Conservation (phyloP, 176 grass and related monocot species). For the sorghum (Sorghum bicolor) region Sorghum_bicolor_NCBIv3 NC_012874.2:38419501-38420000, state of each 20-base stretch:
- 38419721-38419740: slow-evolving; percentile 91
- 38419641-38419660: background rate
- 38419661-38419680: slow-evolving; percentile 10
- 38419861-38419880: slow-evolving; percentile 66
- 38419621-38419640: slow-evolving; percentile 9
- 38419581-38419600: background rate
- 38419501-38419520: background rate
- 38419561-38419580: background rate
- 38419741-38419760: slow-evolving; percentile 95
- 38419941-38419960: slow-evolving; percentile 91
- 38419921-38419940: slow-evolving; percentile 94
- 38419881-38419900: slow-evolving; percentile 86
- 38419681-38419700: slow-evolving; percentile 1
- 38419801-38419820: slow-evolving; percentile 51
- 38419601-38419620: slow-evolving; percentile 14
- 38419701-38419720: slow-evolving; percentile 14
- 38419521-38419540: background rate
- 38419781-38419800: slow-evolving; percentile 77
- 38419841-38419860: slow-evolving; percentile 96
- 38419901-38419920: slow-evolving; percentile 93
- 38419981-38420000: background rate
- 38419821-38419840: slow-evolving; percentile 63
- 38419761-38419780: slow-evolving; percentile 65
- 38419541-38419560: background rate
- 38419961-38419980: slow-evolving; percentile 87